These are phyloP conservation scores for Chaetomium fimeti DNA, from an alignment of 495 filamentous ascomycete species.

Conservation along the genomic window DNA sequence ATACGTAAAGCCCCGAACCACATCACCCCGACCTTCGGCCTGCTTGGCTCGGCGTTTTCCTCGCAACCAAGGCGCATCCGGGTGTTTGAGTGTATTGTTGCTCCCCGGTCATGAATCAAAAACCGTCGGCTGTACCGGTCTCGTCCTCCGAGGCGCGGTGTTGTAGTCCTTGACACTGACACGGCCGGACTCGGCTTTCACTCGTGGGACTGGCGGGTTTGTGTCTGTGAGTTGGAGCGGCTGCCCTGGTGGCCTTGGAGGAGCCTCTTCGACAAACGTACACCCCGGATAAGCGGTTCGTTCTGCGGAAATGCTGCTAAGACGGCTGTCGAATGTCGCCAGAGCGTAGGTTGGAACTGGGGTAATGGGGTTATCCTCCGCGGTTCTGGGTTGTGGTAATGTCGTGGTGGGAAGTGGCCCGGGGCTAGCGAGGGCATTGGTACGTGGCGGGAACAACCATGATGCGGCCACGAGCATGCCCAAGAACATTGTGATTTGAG, in stretches of 20 bases:
- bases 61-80: background rate
- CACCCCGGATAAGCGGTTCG: background rate
- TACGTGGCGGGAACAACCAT: background rate
- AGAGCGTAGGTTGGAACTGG: background rate
- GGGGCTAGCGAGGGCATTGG: background rate
- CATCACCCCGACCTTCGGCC: too few species aligned
- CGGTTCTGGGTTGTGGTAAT: background rate
- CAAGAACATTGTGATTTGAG: background rate
- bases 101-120: slow-evolving; percentile 12
- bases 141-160: background rate
- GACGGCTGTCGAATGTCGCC: background rate
- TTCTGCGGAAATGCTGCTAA: background rate
- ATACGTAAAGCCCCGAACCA: too few species aligned
- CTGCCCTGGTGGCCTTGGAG: background rate
- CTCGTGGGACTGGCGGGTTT: background rate
- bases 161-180: background rate
- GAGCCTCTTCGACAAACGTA: background rate
- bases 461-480: background rate
- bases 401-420: background rate
- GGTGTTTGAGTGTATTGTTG: background rate
- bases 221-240: background rate
- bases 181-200: background rate
- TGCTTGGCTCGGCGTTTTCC: background rate
- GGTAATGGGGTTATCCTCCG: background rate
- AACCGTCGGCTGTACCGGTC: background rate